Evolutionary conservation across 768 basidiomycete genomes (phyloP).

Genomic region (button mushroom (Agaricus bisporus)): DNA sequence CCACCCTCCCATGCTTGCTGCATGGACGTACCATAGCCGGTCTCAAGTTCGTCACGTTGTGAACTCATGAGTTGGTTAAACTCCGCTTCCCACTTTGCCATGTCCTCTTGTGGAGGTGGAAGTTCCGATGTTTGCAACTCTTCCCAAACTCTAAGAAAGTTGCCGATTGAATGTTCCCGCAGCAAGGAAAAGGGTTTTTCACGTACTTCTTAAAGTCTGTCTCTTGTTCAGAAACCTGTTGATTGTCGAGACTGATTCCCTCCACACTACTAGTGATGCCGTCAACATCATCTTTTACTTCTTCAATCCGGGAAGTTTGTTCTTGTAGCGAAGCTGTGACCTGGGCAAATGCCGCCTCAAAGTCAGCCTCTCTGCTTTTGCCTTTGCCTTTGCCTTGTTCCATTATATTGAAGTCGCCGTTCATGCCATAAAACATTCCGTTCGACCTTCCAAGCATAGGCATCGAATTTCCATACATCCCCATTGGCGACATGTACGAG

Average conservation of each 20-base stretch:
- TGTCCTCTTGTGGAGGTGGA: slow-evolving; percentile 53
- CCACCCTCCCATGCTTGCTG: slow-evolving; percentile 59
- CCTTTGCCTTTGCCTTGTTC: slow-evolving; percentile 63
- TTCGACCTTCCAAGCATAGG: slow-evolving; percentile 29
- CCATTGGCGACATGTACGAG: slow-evolving; percentile 29
- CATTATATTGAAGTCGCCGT: slow-evolving; percentile 16
- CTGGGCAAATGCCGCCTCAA: slow-evolving; percentile 81
- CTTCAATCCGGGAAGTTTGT: slow-evolving; percentile 29
- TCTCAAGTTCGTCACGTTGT: slow-evolving; percentile 57
- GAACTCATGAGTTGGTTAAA: slow-evolving; percentile 72
- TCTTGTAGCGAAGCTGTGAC: slow-evolving; percentile 41
- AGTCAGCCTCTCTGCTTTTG: slow-evolving; percentile 71
- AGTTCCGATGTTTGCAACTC: slow-evolving; percentile 51
- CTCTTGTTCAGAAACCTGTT: slow-evolving; percentile 18
- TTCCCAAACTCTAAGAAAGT: slow-evolving; percentile 50
- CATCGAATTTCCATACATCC: slow-evolving; percentile 32
- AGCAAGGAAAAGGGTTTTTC: neutral
- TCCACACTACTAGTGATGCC: slow-evolving; percentile 41
- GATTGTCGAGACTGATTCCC: slow-evolving; percentile 26
- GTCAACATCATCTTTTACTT: slow-evolving; percentile 39
- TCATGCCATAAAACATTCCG: slow-evolving; percentile 27
- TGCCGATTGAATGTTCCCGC: neutral
- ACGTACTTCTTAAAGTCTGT: slow-evolving; percentile 51
- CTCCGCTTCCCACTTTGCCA: slow-evolving; percentile 79
- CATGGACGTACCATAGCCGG: slow-evolving; percentile 55